These are phyloP conservation scores for Fusarium concolor DNA, from an alignment of 2,329 filamentous ascomycete genomes.

Conservation along the genomic window DNA sequence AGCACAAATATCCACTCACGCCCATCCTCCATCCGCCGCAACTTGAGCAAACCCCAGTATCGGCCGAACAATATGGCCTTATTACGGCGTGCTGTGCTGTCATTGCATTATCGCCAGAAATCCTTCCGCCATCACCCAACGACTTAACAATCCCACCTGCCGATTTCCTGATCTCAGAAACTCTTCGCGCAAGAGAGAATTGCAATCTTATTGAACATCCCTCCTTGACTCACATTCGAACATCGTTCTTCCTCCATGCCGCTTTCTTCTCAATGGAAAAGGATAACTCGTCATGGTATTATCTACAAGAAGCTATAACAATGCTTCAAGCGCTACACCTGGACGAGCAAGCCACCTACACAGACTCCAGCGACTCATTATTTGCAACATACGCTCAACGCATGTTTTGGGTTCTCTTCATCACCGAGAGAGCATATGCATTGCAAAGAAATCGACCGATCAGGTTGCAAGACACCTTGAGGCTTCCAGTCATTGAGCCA, in stretches of 20 bases:
- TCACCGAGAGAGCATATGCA: slow-evolving; percentile 50
- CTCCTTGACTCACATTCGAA: slow-evolving; percentile 46
- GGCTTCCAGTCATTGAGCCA: slow-evolving; percentile 36
- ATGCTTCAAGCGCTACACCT: slow-evolving; percentile 46
- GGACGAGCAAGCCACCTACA: slow-evolving; percentile 47
- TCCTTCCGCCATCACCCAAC: slow-evolving; percentile 20
- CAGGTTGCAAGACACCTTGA: slow-evolving; percentile 41
- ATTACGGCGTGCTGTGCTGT: slow-evolving; percentile 48
- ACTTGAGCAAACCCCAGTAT: slow-evolving; percentile 15
- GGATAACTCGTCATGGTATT: slow-evolving; percentile 51
- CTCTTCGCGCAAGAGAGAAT: slow-evolving; percentile 40
- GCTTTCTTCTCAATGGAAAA: slow-evolving; percentile 48
- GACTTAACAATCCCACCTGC: slow-evolving; percentile 24
- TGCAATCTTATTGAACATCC: slow-evolving; percentile 45
- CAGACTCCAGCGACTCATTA: not conserved
- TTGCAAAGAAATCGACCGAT: slow-evolving; percentile 48
- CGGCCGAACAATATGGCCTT: slow-evolving; percentile 44
- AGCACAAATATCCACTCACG: slow-evolving; percentile 51
- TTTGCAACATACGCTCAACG: slow-evolving; percentile 40
- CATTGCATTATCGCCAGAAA: slow-evolving; percentile 46
- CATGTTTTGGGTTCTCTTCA: slow-evolving; percentile 49
- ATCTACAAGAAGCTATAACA: slow-evolving; percentile 48
- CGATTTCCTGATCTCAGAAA: slow-evolving; percentile 46
- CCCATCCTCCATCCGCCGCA: slow-evolving; percentile 46
- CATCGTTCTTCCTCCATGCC: slow-evolving; percentile 51